Percentiles rank a stretch among this genome's conserved stretches.
Conservation (phyloP, 2,329 filamentous ascomycete genomes). For the Anisogramma anomala region DNA sequence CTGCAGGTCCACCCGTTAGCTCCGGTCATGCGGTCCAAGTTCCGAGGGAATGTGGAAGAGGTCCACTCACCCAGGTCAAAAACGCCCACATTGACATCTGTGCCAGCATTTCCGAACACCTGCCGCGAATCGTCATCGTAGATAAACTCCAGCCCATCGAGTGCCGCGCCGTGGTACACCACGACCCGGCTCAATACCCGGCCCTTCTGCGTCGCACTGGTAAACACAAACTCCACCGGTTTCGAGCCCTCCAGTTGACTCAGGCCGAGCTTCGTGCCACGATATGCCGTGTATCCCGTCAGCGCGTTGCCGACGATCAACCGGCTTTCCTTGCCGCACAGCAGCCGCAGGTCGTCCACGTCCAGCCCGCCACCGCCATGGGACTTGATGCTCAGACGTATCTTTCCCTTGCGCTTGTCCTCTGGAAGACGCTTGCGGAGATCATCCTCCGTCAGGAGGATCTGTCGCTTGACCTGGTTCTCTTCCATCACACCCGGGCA, state of each 20-base stretch:
- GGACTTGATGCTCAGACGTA: conserved; percentile 66
- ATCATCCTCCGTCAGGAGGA: conserved; percentile 63
- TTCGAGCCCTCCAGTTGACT: conserved; percentile 60
- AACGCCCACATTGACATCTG: conserved; percentile 55
- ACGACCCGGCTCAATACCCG: conserved; percentile 65
- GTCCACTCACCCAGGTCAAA: conserved; percentile 70
- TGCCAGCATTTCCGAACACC: conserved; percentile 73
- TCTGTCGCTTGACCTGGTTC: conserved; percentile 46
- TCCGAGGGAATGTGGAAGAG: too few species aligned
- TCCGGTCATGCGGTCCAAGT: background rate
- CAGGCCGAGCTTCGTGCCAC: conserved; percentile 61
- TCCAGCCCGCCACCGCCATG: conserved; percentile 62
- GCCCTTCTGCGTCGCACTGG: conserved; percentile 53
- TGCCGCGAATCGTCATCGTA: conserved; percentile 82
- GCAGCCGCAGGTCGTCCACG: conserved; percentile 61
- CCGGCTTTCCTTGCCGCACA: conserved; percentile 59
- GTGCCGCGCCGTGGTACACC: conserved; percentile 62
- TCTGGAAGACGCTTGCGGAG: conserved; percentile 61
- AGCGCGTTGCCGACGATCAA: conserved; percentile 57
- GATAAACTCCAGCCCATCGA: conserved; percentile 84
- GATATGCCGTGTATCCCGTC: conserved; percentile 59
- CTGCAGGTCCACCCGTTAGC: conserved; percentile 29
- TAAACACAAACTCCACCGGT: conserved; percentile 62
- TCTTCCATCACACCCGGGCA: conserved; percentile 46
- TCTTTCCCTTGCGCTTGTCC: conserved; percentile 56